Evolutionary conservation across 2,329 filamentous ascomycete genomes (phyloP), one percentile per base, ranked within the genome.

Genomic region (Arthrobotrys entomopaga): DNA sequence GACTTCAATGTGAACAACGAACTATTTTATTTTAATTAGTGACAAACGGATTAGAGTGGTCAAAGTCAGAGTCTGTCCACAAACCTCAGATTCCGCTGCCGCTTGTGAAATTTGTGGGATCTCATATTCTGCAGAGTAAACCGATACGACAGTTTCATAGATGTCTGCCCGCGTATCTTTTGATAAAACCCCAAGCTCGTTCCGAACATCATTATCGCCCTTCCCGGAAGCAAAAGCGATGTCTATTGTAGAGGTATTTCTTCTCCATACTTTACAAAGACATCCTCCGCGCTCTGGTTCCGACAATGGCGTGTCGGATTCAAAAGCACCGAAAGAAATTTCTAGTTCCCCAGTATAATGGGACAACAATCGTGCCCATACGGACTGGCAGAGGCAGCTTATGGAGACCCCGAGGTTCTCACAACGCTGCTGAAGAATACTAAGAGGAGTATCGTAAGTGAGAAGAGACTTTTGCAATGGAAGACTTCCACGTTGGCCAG

Each of bases 311-410:
- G 93, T 88, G 0, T 93, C 93, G 79, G 88, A 93, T 65, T 94
- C 86, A 1, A 97, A 89, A 78, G 92, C 95, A 0, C 94, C 93
- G 79, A 97, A 97, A 80, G 91, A 95, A 3, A 97, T 78, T 78
- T 97, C 93, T 0, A 82, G 80, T 3, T 83, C 82, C 0, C 84
- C 80, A 1, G 88, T 84, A 1, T 87, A 82, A 1, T 86, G 82
- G 0, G 86, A 83, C 0, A 97, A 80, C 0, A 91, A 81, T 48
- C 86, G 86, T 0, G 88, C 86, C 91, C 92, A 96, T 0, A 88
- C 85, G 2, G 90, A 84, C 80, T 97, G 92, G 34, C 89, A 86
- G 0, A 91, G 77, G 0, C 89, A 86, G 0, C 94, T 82, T 0
- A 93, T 82, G 0, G 90, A 89, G 0, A 87, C 83, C 0, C 87